Conservation (phyloP, 1,284 basidiomycete species). For the Puccinia horiana region DNA sequence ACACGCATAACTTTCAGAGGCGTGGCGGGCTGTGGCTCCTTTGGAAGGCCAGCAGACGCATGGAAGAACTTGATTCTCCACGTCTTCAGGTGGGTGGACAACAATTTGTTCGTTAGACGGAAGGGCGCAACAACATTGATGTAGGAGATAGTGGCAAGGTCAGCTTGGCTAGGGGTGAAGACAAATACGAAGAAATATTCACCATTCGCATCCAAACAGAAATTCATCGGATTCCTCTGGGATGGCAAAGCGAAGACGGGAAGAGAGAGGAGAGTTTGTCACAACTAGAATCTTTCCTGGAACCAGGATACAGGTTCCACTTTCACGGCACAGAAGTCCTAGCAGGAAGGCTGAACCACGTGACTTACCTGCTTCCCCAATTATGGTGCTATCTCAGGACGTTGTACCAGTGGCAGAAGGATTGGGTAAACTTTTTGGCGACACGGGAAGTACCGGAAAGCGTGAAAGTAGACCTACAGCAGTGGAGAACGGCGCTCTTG, state of each 20-base stretch:
- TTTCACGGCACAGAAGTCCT: neutral
- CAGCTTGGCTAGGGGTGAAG: neutral
- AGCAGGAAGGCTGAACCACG: neutral
- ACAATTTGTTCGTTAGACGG: neutral
- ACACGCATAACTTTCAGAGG: too few species aligned
- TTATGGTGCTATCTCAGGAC: neutral
- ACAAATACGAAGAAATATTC: neutral
- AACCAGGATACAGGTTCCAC: neutral
- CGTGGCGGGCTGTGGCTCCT: neutral
- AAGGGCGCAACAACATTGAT: neutral
- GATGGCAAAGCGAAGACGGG: neutral
- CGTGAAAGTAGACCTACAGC: neutral
- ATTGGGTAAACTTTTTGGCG: neutral
- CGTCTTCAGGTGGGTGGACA: neutral
- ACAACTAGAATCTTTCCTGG: neutral
- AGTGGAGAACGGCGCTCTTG: neutral
- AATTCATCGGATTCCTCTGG: neutral
- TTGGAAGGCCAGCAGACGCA: slow-evolving; percentile 1
- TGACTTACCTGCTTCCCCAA: neutral
- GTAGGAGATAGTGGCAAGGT: neutral
- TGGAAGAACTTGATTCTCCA: neutral
- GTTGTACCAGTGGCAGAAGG: neutral
- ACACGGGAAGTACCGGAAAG: neutral
- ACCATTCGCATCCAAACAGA: neutral
- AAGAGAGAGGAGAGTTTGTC: neutral